A percentile compares a stretch with the other conserved stretches of the same genome.
phyloP scores from a whole-genome alignment of 306 rosid species.

The Prosopis cineraria region DNA sequence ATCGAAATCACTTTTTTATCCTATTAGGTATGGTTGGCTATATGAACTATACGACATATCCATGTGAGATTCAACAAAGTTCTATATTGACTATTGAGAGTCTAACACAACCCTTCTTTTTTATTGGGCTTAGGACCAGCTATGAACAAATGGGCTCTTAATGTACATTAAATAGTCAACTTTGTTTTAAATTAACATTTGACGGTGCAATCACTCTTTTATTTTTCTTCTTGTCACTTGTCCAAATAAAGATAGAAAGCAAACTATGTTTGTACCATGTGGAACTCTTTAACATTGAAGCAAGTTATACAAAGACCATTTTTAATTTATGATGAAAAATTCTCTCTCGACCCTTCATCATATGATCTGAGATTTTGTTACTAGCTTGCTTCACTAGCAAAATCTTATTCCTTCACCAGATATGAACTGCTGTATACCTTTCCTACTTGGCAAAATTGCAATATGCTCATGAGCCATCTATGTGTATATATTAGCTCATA shows the following conservation, averaged over 20 bases:
- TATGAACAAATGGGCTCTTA: too few relatives aligned
- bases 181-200: not conserved
- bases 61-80: too few relatives aligned
- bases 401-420: not conserved
- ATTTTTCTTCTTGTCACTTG: not conserved
- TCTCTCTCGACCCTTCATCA: not conserved
- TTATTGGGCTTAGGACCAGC: too few relatives aligned
- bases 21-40: too few relatives aligned
- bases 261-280: not conserved
- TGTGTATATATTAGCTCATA: not conserved
- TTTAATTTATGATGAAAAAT: constrained; percentile 12
- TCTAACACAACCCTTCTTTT: too few relatives aligned
- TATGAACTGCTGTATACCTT: not conserved
- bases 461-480: constrained; percentile 1
- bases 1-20: too few relatives aligned
- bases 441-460: not conserved
- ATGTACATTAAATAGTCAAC: not conserved
- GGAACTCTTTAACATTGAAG: not conserved
- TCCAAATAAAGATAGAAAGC: not conserved
- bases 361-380: constrained; percentile 19
- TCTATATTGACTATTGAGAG: too few relatives aligned
- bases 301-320: not conserved
- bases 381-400: constrained; percentile 17
- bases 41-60: too few relatives aligned
- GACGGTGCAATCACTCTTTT: not conserved